phyloP scores from a whole-genome alignment of 169 alveolate species.

The Plasmodium falciparum region DNA sequence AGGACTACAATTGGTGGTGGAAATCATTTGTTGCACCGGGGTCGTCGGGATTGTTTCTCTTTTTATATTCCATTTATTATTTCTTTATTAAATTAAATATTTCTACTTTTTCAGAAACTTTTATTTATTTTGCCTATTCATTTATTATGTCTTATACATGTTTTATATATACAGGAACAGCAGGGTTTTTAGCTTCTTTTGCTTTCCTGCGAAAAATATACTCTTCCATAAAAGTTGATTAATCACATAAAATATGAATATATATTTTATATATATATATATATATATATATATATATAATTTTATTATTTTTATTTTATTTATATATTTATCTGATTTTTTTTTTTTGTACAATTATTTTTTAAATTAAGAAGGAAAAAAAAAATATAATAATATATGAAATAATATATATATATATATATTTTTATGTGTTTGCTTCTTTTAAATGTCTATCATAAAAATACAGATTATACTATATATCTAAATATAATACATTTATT shows the following conservation, averaged over 20 bases:
- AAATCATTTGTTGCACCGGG: conserved; percentile 85
- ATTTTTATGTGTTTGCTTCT: no score
- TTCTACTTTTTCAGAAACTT: conserved; percentile 83
- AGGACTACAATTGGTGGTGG: conserved; percentile 92
- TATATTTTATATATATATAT: not conserved
- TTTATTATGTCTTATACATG: conserved; percentile 82
- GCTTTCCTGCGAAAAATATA: conserved; percentile 85
- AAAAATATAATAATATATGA: not conserved
- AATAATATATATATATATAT: no score
- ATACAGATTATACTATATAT: no score
- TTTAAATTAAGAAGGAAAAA: not conserved
- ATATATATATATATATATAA: conserved; percentile 5
- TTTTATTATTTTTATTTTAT: not conserved
- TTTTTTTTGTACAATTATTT: conserved; percentile 3
- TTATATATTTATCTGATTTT: not conserved
- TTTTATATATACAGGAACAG: conserved; percentile 87
- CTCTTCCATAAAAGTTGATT: conserved; percentile 86
- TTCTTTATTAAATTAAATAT: conserved; percentile 77
- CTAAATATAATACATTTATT: no score
- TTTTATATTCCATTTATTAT: conserved; percentile 84
- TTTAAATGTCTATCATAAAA: no score
- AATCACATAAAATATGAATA: not conserved
- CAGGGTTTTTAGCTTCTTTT: conserved; percentile 86
- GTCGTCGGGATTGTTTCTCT: conserved; percentile 84
- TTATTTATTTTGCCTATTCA: conserved; percentile 89